These are phyloP conservation scores for Microdochium bolleyi DNA, from an alignment of 2,329 filamentous ascomycete genomes.

Conservation along the genomic window DNA sequence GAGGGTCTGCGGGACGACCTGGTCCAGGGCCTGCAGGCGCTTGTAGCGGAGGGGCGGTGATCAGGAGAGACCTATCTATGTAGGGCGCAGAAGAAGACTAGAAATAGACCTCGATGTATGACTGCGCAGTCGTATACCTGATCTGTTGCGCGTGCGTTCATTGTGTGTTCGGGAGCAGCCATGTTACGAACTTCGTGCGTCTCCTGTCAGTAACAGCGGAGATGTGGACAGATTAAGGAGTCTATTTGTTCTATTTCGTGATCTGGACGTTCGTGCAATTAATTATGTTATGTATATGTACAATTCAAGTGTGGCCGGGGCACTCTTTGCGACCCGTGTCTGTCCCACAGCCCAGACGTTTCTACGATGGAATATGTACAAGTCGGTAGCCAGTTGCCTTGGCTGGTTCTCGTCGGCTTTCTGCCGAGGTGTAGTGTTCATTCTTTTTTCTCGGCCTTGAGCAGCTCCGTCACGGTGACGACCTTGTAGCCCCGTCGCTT, in stretches of 20 bases:
- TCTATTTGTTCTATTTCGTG: background rate
- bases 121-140: too few relatives aligned
- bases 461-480: constrained; percentile 61
- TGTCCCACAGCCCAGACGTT: too few relatives aligned
- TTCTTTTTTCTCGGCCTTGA: constrained; percentile 25
- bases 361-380: background rate
- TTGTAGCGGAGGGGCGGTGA: constrained; percentile 27
- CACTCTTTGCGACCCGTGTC: too few relatives aligned
- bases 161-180: too few relatives aligned
- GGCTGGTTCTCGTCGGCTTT: background rate
- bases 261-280: background rate
- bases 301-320: background rate
- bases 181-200: too few relatives aligned
- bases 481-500: constrained; percentile 61
- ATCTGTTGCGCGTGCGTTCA: too few relatives aligned
- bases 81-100: background rate
- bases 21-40: constrained; percentile 52
- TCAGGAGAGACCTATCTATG: constrained; percentile 10
- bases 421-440: background rate
- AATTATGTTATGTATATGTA: background rate
- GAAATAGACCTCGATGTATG: background rate
- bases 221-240: too few relatives aligned
- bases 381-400: background rate
- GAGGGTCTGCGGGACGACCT: constrained; percentile 79
- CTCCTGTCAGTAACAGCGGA: too few relatives aligned